Conservation (phyloP, 345 rosid species). For the Camelina neglecta region DNA sequence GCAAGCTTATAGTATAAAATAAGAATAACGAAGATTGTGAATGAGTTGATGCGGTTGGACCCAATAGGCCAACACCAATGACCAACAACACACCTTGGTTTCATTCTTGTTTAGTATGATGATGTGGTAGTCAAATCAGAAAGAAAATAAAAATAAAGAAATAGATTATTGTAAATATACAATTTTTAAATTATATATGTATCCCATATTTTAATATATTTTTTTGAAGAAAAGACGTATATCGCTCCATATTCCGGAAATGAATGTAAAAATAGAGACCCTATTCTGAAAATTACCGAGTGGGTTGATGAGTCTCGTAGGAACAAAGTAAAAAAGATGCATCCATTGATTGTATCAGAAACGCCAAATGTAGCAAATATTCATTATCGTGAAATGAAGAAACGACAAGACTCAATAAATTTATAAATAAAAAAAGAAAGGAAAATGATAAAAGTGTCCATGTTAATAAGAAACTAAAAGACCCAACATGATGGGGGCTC, state of each 20-base stretch:
- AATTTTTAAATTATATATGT: neutral
- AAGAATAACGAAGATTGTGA: neutral
- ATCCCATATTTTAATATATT: neutral
- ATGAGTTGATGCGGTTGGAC: neutral
- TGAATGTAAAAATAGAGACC: neutral
- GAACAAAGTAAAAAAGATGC: conserved; percentile 1
- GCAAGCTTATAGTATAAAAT: neutral
- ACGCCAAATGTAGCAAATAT: conserved; percentile 32
- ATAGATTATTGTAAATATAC: neutral
- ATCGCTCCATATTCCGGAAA: neutral
- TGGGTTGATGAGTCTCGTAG: neutral
- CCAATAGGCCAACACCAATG: too few species aligned
- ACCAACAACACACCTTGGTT: neutral
- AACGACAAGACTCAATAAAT: conserved; percentile 28
- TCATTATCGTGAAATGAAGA: conserved; percentile 28
- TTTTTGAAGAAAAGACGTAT: neutral
- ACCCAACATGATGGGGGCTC: conserved; percentile 32
- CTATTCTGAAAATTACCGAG: neutral
- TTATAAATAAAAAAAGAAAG: neutral
- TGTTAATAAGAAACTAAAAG: conserved; percentile 32
- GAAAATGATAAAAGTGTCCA: conserved; percentile 40
- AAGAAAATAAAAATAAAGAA: neutral
- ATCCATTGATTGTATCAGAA: conserved; percentile 36
- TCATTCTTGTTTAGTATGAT: neutral
- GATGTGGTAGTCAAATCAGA: neutral